A percentile compares a stretch with the other conserved stretches of the same genome.
These are phyloP conservation scores for Wickerhamomyces hampshirensis DNA, from an alignment of 805 yeast species.

Conservation along the genomic window DNA sequence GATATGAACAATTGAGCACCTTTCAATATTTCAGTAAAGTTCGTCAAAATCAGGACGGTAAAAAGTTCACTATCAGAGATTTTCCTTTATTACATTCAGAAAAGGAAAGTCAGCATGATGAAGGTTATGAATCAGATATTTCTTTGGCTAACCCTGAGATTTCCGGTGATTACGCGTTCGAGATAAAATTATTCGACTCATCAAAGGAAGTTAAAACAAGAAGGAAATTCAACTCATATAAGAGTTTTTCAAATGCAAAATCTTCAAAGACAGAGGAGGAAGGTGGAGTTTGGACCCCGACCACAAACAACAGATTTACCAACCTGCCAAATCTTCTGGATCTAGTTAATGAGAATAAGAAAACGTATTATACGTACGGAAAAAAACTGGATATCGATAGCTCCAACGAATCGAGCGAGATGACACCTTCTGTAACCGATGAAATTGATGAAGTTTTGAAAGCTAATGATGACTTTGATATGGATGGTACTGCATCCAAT, in stretches of 20 bases:
- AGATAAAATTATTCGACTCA: conserved; percentile 36
- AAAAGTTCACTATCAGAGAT: conserved; percentile 23
- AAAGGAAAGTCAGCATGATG: conserved; percentile 27
- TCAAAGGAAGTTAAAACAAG: conserved; percentile 19
- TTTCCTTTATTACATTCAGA: conserved; percentile 29
- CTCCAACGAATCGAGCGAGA: conserved; percentile 8
- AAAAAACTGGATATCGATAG: conserved; percentile 12
- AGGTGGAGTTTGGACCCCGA: conserved; percentile 41
- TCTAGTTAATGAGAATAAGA: conserved; percentile 24
- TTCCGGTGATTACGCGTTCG: conserved; percentile 45
- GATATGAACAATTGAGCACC: conserved; percentile 45
- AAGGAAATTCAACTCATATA: conserved; percentile 11
- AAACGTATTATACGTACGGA: conserved; percentile 27
- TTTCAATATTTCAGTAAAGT: conserved; percentile 30
- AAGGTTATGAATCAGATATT: conserved; percentile 41
- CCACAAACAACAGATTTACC: conserved; percentile 33
- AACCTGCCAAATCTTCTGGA: conserved; percentile 36
- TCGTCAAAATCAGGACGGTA: conserved; percentile 12
- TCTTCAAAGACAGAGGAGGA: conserved; percentile 1
- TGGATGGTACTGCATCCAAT: no score
- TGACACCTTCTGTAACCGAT: not conserved
- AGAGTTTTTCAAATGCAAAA: not conserved
- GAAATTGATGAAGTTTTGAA: conserved; percentile 1
- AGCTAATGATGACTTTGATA: conserved; percentile 5
- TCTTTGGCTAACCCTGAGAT: conserved; percentile 50